These are phyloP conservation scores for Termitomyces sp. DNA, from an alignment of 768 basidiomycete genomes.

Conservation along the genomic window DNA sequence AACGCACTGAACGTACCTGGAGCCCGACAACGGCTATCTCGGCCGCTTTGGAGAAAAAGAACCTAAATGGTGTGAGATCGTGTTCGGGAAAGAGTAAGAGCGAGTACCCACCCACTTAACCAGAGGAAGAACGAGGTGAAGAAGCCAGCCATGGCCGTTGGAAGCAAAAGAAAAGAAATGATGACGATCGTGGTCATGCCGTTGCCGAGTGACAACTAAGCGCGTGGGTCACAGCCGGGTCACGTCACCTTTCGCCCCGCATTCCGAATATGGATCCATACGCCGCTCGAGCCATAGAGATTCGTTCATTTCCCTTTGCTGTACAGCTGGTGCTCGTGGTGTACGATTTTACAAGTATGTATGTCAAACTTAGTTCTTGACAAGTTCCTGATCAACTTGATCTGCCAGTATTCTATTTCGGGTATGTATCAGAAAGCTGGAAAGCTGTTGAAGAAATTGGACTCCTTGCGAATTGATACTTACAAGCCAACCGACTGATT, in stretches of 20 bases:
- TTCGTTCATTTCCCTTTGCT: too few relatives aligned
- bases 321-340: too few relatives aligned
- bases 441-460: too few relatives aligned
- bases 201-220: constrained; percentile 2
- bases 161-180: background rate
- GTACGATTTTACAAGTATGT: too few relatives aligned
- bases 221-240: background rate
- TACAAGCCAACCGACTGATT: background rate
- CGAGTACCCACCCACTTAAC: constrained; percentile 36
- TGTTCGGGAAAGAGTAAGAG: background rate
- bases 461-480: background rate
- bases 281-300: too few relatives aligned
- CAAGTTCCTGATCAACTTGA: too few relatives aligned
- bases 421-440: too few relatives aligned
- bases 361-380: too few relatives aligned
- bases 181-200: constrained; percentile 1
- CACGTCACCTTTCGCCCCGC: background rate
- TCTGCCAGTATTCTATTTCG: too few relatives aligned
- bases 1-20: constrained; percentile 47
- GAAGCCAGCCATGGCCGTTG: constrained; percentile 33
- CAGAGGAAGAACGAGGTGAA: constrained; percentile 42
- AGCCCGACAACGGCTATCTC: constrained; percentile 92
- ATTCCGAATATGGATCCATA: background rate
- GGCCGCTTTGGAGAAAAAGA: constrained; percentile 85
- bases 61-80: constrained; percentile 28